Evolutionary conservation across 2,329 filamentous ascomycete species (phyloP).

Genomic region (Pyrenophora tritici-repentis): DNA sequence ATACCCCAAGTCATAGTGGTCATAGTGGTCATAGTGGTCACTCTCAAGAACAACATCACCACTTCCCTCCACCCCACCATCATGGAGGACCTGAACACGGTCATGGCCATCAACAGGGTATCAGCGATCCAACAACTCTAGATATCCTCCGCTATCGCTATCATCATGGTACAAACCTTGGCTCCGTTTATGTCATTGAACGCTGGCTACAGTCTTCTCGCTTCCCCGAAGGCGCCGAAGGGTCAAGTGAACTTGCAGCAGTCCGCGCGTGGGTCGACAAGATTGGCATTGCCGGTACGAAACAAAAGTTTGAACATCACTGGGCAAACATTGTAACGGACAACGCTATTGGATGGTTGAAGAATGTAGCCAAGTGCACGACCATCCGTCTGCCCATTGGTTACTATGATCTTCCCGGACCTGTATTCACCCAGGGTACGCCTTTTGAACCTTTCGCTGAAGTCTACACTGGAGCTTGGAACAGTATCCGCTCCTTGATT

Average conservation of each 20-base stretch:
- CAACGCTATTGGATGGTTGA: conserved; percentile 59
- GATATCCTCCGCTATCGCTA: conserved; percentile 61
- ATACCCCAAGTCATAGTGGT: background rate
- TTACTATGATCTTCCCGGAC: conserved; percentile 60
- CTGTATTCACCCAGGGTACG: conserved; percentile 56
- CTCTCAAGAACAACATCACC: conserved; percentile 4
- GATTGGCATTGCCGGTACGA: conserved; percentile 56
- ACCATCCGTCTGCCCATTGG: conserved; percentile 65
- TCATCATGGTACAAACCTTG: conserved; percentile 64
- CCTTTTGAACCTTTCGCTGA: conserved; percentile 56
- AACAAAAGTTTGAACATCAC: conserved; percentile 58
- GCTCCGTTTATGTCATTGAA: conserved; percentile 65
- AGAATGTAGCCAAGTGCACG: conserved; percentile 58
- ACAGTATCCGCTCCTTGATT: conserved; percentile 55
- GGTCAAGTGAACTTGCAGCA: conserved; percentile 59
- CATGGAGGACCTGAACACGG: background rate
- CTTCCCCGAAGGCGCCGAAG: conserved; percentile 51
- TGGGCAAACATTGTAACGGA: conserved; percentile 59
- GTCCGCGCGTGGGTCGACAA: conserved; percentile 54
- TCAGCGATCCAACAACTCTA: conserved; percentile 46
- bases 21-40: background rate
- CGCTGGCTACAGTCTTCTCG: conserved; percentile 60
- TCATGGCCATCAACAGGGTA: conserved; percentile 29
- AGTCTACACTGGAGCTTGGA: conserved; percentile 62
- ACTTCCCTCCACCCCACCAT: conserved; percentile 1